Conservation (phyloP, 129 eudicot genomes). For the Centella asiatica region DNA sequence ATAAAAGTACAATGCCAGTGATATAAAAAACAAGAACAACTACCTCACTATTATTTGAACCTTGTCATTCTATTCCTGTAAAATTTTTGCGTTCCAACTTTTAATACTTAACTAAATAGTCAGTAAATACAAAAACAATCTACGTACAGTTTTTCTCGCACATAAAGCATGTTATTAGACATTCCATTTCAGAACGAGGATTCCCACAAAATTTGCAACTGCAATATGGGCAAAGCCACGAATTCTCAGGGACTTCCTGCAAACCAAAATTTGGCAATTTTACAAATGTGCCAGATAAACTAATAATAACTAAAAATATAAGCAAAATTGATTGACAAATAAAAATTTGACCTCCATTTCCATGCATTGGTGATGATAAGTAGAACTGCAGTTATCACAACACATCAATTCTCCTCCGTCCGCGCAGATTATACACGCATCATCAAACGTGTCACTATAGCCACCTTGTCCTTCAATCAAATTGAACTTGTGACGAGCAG, state of each 20-base stretch:
- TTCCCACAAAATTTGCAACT: slow-evolving; percentile 50
- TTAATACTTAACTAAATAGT: not conserved
- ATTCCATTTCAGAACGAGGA: slow-evolving; percentile 26
- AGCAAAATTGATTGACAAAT: not conserved
- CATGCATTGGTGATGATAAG: slow-evolving; percentile 48
- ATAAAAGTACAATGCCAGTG: slow-evolving; percentile 49
- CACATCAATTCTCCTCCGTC: slow-evolving; percentile 70
- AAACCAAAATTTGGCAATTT: slow-evolving; percentile 2
- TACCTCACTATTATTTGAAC: not conserved
- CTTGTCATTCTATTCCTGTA: not conserved
- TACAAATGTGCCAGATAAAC: not conserved
- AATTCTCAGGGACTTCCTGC: slow-evolving; percentile 53
- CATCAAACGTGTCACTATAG: slow-evolving; percentile 35
- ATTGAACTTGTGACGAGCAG: slow-evolving; percentile 17
- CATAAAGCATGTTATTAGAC: slow-evolving; percentile 29
- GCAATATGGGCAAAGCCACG: slow-evolving; percentile 62
- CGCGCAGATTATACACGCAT: slow-evolving; percentile 60
- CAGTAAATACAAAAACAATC: not conserved
- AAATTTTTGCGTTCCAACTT: not conserved
- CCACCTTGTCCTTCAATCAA: slow-evolving; percentile 3
- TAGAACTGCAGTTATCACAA: slow-evolving; percentile 57
- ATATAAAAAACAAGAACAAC: slow-evolving; percentile 19
- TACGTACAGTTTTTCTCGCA: slow-evolving; percentile 57
- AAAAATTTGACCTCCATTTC: slow-evolving; percentile 37
- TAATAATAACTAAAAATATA: too few species aligned